phyloP scores from a whole-genome alignment of 2,329 filamentous ascomycete species.

The Chaetomium sp. region DNA sequence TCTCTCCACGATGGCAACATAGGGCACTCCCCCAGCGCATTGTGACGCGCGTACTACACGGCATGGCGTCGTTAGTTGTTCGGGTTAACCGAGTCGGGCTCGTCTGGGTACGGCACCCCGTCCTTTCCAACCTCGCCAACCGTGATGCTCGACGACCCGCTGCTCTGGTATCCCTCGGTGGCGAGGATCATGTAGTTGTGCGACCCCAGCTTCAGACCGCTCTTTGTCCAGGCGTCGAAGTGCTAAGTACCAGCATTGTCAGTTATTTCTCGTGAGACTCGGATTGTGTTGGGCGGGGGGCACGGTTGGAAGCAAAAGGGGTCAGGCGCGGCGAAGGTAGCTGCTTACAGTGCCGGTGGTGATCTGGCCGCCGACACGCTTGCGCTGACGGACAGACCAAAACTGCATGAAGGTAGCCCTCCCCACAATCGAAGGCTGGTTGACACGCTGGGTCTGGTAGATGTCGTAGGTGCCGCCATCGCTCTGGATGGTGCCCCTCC shows the following conservation, averaged over 20 bases:
- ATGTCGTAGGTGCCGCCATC: slow-evolving; percentile 9
- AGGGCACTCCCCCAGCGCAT: background rate
- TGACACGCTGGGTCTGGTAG: slow-evolving; percentile 8
- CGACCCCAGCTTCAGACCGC: slow-evolving; percentile 5
- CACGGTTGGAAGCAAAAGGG: no score
- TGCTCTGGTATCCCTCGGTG: slow-evolving; percentile 5
- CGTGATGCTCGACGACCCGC: slow-evolving; percentile 3
- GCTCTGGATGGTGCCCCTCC: background rate
- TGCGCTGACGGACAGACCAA: background rate
- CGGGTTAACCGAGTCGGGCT: background rate
- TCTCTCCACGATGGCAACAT: no score
- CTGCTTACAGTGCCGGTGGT: background rate
- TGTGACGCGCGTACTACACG: background rate
- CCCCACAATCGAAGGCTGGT: slow-evolving; percentile 9
- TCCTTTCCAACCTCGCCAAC: background rate
- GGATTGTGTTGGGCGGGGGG: no score
- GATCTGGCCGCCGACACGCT: slow-evolving; percentile 5
- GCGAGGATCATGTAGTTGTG: slow-evolving; percentile 9
- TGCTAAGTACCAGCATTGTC: background rate
- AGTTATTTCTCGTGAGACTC: no score
- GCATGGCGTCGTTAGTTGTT: background rate
- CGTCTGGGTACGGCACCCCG: background rate
- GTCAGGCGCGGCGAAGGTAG: no score
- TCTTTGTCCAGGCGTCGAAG: slow-evolving; percentile 1
- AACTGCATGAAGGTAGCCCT: slow-evolving; percentile 6